Evolutionary conservation across 1,139 yeast species (phyloP), one percentile per base, ranked within the genome.

Genomic region (Eremothecium gossypii): DNA sequence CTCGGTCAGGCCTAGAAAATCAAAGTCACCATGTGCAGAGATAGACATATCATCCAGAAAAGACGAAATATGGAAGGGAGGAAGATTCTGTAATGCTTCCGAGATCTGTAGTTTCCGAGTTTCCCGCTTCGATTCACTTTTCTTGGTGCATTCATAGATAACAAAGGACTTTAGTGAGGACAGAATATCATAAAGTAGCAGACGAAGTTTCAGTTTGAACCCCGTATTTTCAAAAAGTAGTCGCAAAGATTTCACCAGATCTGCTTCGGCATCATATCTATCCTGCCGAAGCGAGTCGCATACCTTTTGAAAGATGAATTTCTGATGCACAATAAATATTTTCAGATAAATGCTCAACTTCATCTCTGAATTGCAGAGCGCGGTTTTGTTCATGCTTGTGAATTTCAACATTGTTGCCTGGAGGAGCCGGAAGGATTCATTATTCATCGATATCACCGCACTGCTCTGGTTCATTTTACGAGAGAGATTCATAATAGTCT

Each of bases 131-230:
- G 42, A 41, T 29, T 31, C 36, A 13, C 29, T 17, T 14, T 30
- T 40, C 31, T 39, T 28, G 27, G 46, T 36, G 2, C 56, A 42
- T 8, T 47, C 44, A 38, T 55, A 57, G 5, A 55, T 49, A 30
- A 55, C 47, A 36, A 51, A 55, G 1, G 63, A 54, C 53, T 78
- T 79, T 53, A 80, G 64, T 2, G 83, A 71, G 2, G 78, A 63
- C 33, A 81, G 60, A 36, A 81, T 67, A 55, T 83, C 91, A 52
- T 79, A 79, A 1, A 81, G 62, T 48, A 81, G 62, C 42, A 81
- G 74, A 51, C 73, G 74, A 46, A 81, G 57, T 48, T 74, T 74
- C 39, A 75, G 74, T 51, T 70, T 70, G 30, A 60, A 52, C 8
- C 56, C 54, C 5, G 56, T 47, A 33, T 55, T 57, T n/a, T 57